Conservation (phyloP, 305 asterid species). For the Rubia tinctorum region DNA sequence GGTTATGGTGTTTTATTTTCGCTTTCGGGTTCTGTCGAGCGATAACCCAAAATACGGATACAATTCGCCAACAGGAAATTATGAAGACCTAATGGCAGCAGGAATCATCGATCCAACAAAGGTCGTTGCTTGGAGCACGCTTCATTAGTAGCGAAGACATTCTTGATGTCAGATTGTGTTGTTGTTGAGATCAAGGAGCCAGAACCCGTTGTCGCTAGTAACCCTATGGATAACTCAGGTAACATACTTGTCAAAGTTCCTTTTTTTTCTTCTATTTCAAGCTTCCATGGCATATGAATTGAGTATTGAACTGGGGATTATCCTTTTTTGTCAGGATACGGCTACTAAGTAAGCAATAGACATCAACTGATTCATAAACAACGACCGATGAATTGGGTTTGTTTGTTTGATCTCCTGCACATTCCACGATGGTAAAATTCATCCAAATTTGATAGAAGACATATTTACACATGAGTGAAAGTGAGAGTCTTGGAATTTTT, state of each 20-base stretch:
- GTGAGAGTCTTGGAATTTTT: slow-evolving; percentile 28
- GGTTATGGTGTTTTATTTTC: not conserved
- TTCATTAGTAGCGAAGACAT: slow-evolving; percentile 91
- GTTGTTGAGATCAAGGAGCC: slow-evolving; percentile 97
- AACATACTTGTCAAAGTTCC: not conserved
- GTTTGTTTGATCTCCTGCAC: not conserved
- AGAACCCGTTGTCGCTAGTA: slow-evolving; percentile 60
- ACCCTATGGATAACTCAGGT: slow-evolving; percentile 99
- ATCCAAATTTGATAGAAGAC: not conserved
- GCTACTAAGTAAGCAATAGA: slow-evolving; percentile 57
- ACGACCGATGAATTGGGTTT: not conserved
- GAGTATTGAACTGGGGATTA: not conserved
- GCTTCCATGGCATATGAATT: not conserved
- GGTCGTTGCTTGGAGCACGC: slow-evolving; percentile 99
- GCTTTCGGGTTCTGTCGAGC: slow-evolving; percentile 67
- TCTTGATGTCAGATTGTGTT: slow-evolving; percentile 96
- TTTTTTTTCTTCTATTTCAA: not conserved
- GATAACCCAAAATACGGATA: slow-evolving; percentile 74
- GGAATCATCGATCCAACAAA: slow-evolving; percentile 95
- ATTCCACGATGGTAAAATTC: not conserved
- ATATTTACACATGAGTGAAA: not conserved
- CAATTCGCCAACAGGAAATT: slow-evolving; percentile 91
- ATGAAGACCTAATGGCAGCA: slow-evolving; percentile 93
- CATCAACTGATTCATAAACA: too few species aligned
- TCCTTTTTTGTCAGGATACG: slow-evolving; percentile 42